Evolutionary conservation across 2,329 filamentous ascomycete species (phyloP), one percentile per base, ranked within the genome.

Genomic region (Calonectria naviculata): DNA sequence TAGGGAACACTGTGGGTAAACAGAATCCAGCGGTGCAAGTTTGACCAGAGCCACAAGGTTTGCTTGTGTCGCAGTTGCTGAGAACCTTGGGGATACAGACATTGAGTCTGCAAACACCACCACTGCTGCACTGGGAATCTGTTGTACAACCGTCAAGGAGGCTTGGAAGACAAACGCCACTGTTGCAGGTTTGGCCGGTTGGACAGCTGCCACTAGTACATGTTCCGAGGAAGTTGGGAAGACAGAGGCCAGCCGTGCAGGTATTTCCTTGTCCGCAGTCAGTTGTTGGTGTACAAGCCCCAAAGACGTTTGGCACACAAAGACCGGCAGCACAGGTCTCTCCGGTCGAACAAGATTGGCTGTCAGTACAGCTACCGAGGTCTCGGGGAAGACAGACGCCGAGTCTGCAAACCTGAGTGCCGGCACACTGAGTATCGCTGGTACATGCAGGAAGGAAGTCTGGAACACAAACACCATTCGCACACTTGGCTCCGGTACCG

Each of bases 321-420:
- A 70, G 15, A 4, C 67, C 67, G 10, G 52, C 67, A 2, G 67
- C 34, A 6, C 67, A 70, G 13, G 67, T 70, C 28, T 70, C 42
- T 19, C 36, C 44, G 9, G 38, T 26, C 10, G 62, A n/a, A 19
- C 67, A 70, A 7, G 42, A 15, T 13, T 52, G 17, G 4, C 46
- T 44, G 10, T 26, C 29, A 24, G 62, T 36, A 5, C 67, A 70
- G 9, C 52, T 28, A 12, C 21, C 21, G 13, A 70, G 67, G 17
- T 61, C 62, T 28, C 67, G 67, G 21, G 67, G 67, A 10, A 70
- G 61, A 24, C 67, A 70, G 9, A 70, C 62, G 28, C 44, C 46
- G 8, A 70, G 49, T 26, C 62, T 31, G 15, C 67, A 70, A 4
- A 70, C 67, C 29, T 65, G 42, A 3, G 54, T 65, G 5, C 62